These are phyloP conservation scores for Polyplosphaeria fusca DNA, from an alignment of 495 filamentous ascomycete species.

Conservation along the genomic window DNA sequence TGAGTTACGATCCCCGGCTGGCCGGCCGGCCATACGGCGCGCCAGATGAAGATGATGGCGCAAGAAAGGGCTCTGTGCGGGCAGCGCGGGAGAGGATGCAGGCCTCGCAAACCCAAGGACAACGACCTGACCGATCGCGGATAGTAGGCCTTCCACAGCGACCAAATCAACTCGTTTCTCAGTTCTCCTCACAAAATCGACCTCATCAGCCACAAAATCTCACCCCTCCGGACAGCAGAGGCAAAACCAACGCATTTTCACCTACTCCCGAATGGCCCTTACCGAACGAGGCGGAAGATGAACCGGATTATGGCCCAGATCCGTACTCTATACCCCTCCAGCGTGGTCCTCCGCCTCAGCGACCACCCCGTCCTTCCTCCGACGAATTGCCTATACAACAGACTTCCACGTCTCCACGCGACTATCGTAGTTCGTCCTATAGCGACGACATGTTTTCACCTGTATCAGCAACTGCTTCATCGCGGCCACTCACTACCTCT, in stretches of 20 bases:
- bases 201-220: slow-evolving; percentile 9
- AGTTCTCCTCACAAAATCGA: slow-evolving; percentile 23
- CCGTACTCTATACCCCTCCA: background rate
- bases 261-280: slow-evolving; percentile 31
- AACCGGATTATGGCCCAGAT: background rate
- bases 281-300: slow-evolving; percentile 19
- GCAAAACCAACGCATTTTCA: slow-evolving; percentile 4
- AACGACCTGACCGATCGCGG: slow-evolving; percentile 13
- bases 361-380: slow-evolving; percentile 62
- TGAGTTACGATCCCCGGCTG: slow-evolving; percentile 31
- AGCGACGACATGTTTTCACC: slow-evolving; percentile 32
- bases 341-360: slow-evolving; percentile 59
- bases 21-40: slow-evolving; percentile 21
- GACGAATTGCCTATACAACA: slow-evolving; percentile 38
- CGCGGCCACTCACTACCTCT: slow-evolving; percentile 33
- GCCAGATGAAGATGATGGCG: slow-evolving; percentile 13
- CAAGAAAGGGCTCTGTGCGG: slow-evolving; percentile 31
- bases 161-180: slow-evolving; percentile 32
- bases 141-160: slow-evolving; percentile 26
- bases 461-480: slow-evolving; percentile 28
- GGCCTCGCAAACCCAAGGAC: slow-evolving; percentile 10
- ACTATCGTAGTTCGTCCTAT: slow-evolving; percentile 21
- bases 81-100: slow-evolving; percentile 33
- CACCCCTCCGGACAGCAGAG: slow-evolving; percentile 9
- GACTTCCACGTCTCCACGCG: slow-evolving; percentile 24